These are phyloP conservation scores for Sporothrix pallida DNA, from an alignment of 2,329 filamentous ascomycete genomes.

Conservation along the genomic window DNA sequence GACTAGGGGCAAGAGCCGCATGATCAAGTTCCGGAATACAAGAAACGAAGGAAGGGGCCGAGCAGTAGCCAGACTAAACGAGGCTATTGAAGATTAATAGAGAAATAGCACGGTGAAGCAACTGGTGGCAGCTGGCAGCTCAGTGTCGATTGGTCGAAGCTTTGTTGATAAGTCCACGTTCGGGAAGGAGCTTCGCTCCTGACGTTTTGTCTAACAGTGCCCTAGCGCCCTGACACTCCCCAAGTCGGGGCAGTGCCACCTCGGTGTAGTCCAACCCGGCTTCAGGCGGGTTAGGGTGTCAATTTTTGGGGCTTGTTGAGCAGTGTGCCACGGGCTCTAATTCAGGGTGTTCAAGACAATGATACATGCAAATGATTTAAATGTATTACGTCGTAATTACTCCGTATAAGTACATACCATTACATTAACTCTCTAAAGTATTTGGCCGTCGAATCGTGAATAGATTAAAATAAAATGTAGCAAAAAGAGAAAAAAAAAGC, in stretches of 20 bases:
- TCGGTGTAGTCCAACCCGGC: slow-evolving; percentile 20
- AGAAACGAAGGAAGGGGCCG: neutral
- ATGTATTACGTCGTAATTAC: too few relatives aligned
- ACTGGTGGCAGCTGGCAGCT: slow-evolving; percentile 22
- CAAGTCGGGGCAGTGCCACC: neutral
- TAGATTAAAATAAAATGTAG: slow-evolving; percentile 16
- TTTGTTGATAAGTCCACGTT: slow-evolving; percentile 4
- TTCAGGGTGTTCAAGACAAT: too few relatives aligned
- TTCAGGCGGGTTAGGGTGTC: slow-evolving; percentile 13
- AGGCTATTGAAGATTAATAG: neutral
- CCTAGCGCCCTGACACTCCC: neutral
- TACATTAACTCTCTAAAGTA: neutral
- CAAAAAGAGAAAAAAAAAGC: neutral
- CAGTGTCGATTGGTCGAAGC: neutral
- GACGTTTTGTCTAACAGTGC: neutral
- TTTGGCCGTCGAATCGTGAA: slow-evolving; percentile 17
- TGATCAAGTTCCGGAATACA: slow-evolving; percentile 1
- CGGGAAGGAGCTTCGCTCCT: slow-evolving; percentile 16
- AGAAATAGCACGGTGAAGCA: neutral
- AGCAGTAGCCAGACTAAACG: neutral
- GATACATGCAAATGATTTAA: slow-evolving; percentile 3
- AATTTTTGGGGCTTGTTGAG: neutral
- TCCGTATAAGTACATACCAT: neutral
- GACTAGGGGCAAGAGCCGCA: slow-evolving; percentile 12
- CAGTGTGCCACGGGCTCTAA: neutral